Percentiles rank a stretch among this genome's conserved stretches.
Conservation (phyloP, 176 grass and related monocot species). For the Otatea glauca region DNA sequence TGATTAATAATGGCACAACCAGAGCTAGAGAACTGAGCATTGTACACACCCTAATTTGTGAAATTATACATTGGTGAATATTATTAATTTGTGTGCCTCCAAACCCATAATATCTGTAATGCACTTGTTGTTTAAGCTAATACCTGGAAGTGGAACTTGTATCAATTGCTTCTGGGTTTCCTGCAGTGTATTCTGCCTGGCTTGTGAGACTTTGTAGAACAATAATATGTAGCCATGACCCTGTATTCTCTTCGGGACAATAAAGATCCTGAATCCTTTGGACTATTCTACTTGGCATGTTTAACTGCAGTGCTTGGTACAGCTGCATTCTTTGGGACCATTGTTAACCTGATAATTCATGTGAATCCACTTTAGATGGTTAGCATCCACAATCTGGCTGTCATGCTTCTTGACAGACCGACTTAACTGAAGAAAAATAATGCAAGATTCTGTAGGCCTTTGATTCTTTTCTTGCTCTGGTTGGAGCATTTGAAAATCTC, state of each 20-base stretch:
- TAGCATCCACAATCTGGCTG: background rate
- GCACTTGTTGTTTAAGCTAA: conserved; percentile 43
- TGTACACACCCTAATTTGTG: conserved; percentile 38
- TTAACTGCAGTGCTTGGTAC: background rate
- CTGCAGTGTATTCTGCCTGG: background rate
- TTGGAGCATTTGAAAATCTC: conserved; percentile 22
- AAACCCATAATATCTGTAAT: conserved; percentile 29
- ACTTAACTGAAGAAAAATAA: background rate
- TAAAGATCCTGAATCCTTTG: conserved; percentile 17
- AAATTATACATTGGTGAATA: conserved; percentile 25
- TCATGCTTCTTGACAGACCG: background rate
- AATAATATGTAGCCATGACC: conserved; percentile 28
- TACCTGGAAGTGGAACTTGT: background rate
- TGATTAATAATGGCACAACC: conserved; percentile 39
- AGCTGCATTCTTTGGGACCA: background rate
- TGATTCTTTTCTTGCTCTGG: background rate
- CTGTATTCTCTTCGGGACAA: conserved; percentile 9
- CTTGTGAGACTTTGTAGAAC: background rate
- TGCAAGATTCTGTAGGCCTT: background rate
- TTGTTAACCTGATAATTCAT: background rate
- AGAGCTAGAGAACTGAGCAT: conserved; percentile 26
- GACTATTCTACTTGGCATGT: background rate
- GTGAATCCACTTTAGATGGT: background rate
- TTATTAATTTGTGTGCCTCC: conserved; percentile 41
- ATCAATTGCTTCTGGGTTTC: conserved; percentile 10